A percentile compares a stretch with the other conserved stretches of the same genome.
These are phyloP conservation scores for Geotrichum fermentans DNA, from an alignment of 1,139 yeast genomes.

Conservation along the genomic window DNA sequence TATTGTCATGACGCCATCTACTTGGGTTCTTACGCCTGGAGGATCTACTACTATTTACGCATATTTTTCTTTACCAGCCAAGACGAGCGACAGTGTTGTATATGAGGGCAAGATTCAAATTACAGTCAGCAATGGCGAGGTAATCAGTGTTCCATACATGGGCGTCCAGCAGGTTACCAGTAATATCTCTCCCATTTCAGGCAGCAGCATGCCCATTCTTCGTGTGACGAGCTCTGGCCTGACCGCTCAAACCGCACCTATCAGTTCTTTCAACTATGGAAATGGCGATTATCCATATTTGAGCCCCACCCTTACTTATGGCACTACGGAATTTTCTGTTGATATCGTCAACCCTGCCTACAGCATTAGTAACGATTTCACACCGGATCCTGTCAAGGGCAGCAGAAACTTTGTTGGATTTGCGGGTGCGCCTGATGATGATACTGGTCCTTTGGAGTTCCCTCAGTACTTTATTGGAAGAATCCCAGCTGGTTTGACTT, in stretches of 20 bases:
- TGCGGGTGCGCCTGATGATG: slow-evolving; percentile 1
- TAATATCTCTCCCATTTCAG: neutral
- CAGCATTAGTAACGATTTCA: neutral
- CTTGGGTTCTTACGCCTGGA: slow-evolving; percentile 10
- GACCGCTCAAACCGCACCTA: neutral
- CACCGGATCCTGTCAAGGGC: neutral
- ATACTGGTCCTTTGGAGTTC: slow-evolving; percentile 1
- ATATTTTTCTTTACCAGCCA: neutral
- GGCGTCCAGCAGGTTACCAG: slow-evolving; percentile 13
- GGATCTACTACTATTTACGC: neutral
- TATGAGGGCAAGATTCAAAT: slow-evolving; percentile 16
- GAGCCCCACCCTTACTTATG: slow-evolving; percentile 3
- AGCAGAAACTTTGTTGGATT: slow-evolving; percentile 10
- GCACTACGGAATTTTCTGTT: slow-evolving; percentile 11
- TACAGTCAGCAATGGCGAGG: slow-evolving; percentile 10
- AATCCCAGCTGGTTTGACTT: neutral
- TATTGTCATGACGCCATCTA: neutral
- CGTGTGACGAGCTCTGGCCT: neutral
- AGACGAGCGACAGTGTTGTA: slow-evolving; percentile 3
- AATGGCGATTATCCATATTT: slow-evolving; percentile 5
- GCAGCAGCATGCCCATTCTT: neutral
- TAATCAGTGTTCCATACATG: slow-evolving; percentile 13
- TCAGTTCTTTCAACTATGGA: neutral
- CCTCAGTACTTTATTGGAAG: slow-evolving; percentile 1
- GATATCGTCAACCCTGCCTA: slow-evolving; percentile 14